Base-by-base conservation (phyloP, 2,329 filamentous ascomycete genomes). In the Pyricularia grisea region DNA sequence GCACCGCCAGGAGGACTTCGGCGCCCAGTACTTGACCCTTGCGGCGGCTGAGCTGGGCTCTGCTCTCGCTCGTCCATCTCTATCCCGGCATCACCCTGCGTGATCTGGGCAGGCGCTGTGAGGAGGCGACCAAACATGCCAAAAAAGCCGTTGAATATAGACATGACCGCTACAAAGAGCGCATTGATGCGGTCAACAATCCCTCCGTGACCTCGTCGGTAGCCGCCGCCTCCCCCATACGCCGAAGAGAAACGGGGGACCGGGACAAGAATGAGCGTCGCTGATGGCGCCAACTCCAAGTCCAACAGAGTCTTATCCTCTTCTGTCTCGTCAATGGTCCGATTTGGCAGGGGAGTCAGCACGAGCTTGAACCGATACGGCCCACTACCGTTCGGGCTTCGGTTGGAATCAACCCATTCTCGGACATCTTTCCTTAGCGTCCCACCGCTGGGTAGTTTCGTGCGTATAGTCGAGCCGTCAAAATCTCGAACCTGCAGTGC, bases 281-380 rank as follows among this genome's bases (percentile, higher is more conserved):
- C 91, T 5, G 88, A 93, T 0, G 94, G 93, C 0, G 88, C 84
- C 0, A 97, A 82, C 0, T 89, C 92, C 9, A 97, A 83, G 5
- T 91, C 88, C 17, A 83, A 80, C 0, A 97, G 83, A 0, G 85
- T 83, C 72, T 89, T 82, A 50, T 83, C 84, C 78, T 97, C 94
- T 71, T 97, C 93, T 0, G 86, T 84, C 4, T 89, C 86, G 42
- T 90, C 89, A 70, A 98, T 88, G 11, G 85, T 87, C 71, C 87
- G 88, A 76, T 90, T 95, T 1, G 93, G 92, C 25, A 88, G 80
- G 0, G 94, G 94, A 0, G 91, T 89, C 2, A 96, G 83, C 50
- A 97, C 89, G 66, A 96, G 88, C 75, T 93, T 93, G 80, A 98
- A 94, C 14, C 85, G 90, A 78, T 93, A 98, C 0, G 93, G 92